Evolutionary conservation across 1,284 basidiomycete genomes (phyloP).

Genomic region (Salmacisia buchloeana): DNA sequence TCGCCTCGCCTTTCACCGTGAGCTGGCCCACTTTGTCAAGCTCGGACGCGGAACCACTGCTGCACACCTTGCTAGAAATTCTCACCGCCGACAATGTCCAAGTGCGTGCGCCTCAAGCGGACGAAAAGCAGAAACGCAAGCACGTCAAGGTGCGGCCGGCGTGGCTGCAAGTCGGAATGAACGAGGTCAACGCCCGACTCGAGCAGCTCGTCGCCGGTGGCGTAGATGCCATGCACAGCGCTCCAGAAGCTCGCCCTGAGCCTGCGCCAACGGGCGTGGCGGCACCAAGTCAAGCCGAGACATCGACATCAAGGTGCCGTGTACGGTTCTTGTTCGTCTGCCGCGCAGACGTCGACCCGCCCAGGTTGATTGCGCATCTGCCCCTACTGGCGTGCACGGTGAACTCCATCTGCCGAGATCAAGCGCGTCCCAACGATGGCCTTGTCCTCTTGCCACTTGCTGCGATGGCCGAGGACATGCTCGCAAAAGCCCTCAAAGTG

Average conservation of each 20-base stretch:
- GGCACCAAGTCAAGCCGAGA: background rate
- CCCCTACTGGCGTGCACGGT: slow-evolving; percentile 18
- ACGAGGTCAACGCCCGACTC: slow-evolving; percentile 10
- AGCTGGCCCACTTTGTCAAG: slow-evolving; percentile 9
- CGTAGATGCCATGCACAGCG: background rate
- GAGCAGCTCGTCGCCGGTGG: slow-evolving; percentile 8
- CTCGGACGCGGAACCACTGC: slow-evolving; percentile 15
- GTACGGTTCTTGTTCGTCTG: slow-evolving; percentile 15
- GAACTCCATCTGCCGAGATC: slow-evolving; percentile 14
- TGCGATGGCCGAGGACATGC: slow-evolving; percentile 15
- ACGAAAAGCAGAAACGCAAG: background rate
- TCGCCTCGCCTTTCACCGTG: slow-evolving; percentile 17
- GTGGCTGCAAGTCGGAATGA: slow-evolving; percentile 12
- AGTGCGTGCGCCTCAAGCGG: background rate
- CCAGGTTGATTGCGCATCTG: slow-evolving; percentile 15
- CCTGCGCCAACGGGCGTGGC: background rate
- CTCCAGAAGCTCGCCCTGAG: background rate
- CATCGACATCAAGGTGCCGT: background rate
- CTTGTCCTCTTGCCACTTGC: slow-evolving; percentile 15
- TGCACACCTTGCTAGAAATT: slow-evolving; percentile 17
- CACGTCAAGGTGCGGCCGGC: background rate
- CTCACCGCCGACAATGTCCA: background rate
- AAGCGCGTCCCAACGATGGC: background rate
- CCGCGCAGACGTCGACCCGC: slow-evolving; percentile 13
- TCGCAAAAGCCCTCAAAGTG: slow-evolving; percentile 14